Evolutionary conservation across 2,329 filamentous ascomycete genomes (phyloP), one percentile per base, ranked within the genome.

Genomic region (Didymella arachidicola): DNA sequence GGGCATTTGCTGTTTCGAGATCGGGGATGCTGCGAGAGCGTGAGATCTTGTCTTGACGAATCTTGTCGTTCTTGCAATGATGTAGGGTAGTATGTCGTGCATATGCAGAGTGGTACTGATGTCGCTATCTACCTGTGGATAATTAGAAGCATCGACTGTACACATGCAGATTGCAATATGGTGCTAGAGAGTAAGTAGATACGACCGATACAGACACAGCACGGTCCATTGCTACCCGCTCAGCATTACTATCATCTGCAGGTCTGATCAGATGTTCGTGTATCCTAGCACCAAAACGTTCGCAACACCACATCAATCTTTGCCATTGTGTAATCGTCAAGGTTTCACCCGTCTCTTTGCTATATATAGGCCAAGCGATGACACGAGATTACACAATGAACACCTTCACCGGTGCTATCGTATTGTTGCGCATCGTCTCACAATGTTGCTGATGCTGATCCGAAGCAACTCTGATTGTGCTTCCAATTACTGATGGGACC

Each of bases 1-100:
- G 26, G 22, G 49, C 50, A 59, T 54, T 59, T 53, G 32, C 56
- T 54, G 18, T n/a, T 54, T 59, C 14, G 30, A 19, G 56, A 7
- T 41, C 6, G 16, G 2, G 12, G 14, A 19, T 12, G 26, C 16
- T 30, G 36, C 30, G 8, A 18, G 42, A 10, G 44, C 25, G 46
- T 19, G 27, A 19, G 34, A 11, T 12, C 25, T 27, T 27, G 47
- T n/a, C n/a, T 39, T 26, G 41, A 41, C 26, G 39, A 50, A 7
- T 4, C 22, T 32, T 47, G 54, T 42, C 36, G 34, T 18, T 32
- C 10, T 4, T 27, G 43, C 19, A 14, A 42, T 38, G n/a, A 38
- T 10, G 19, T 45, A 7, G 29, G 5, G 19, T 45, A 7, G 29
- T 47, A 44, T 49, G 53, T 44, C n/a, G n/a, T 44, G 53, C 45